These are phyloP conservation scores for Saxophila tyrrhenica DNA, from an alignment of 495 filamentous ascomycete species.

Conservation along the genomic window DNA sequence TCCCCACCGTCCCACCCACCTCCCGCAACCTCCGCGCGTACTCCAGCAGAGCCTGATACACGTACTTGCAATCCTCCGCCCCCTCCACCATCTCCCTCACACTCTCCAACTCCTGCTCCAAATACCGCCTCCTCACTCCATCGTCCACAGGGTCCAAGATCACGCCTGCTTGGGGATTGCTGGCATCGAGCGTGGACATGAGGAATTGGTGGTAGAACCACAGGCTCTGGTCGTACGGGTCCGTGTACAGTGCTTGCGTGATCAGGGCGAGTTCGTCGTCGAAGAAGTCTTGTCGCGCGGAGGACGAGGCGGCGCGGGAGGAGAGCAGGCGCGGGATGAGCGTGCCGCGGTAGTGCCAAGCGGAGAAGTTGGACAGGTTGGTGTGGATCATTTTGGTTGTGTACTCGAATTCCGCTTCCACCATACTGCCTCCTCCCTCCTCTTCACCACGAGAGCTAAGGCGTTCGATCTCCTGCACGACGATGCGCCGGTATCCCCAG, in stretches of 20 bases:
- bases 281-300: constrained; percentile 47
- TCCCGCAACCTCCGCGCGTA: constrained; percentile 5
- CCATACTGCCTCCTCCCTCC: constrained; percentile 42
- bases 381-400: constrained; percentile 73
- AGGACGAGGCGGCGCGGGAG: constrained; percentile 44
- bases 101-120: constrained; percentile 31
- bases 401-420: constrained; percentile 74
- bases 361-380: constrained; percentile 89
- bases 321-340: constrained; percentile 65
- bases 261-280: constrained; percentile 68
- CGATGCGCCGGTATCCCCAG: constrained; percentile 79
- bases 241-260: constrained; percentile 64
- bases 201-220: constrained; percentile 94
- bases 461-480: constrained; percentile 59
- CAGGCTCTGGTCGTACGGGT: constrained; percentile 80
- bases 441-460: no score
- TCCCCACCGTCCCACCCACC: constrained; percentile 19
- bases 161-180: constrained; percentile 40
- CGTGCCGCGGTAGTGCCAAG: constrained; percentile 84
- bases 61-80: constrained; percentile 40
- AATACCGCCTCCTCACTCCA: constrained; percentile 21
- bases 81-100: constrained; percentile 52
- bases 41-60: constrained; percentile 31
- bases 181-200: constrained; percentile 44
- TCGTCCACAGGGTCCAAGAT: constrained; percentile 41